Conservation (phyloP, 768 basidiomycete genomes). For the Cystobasidium ongulense region DNA sequence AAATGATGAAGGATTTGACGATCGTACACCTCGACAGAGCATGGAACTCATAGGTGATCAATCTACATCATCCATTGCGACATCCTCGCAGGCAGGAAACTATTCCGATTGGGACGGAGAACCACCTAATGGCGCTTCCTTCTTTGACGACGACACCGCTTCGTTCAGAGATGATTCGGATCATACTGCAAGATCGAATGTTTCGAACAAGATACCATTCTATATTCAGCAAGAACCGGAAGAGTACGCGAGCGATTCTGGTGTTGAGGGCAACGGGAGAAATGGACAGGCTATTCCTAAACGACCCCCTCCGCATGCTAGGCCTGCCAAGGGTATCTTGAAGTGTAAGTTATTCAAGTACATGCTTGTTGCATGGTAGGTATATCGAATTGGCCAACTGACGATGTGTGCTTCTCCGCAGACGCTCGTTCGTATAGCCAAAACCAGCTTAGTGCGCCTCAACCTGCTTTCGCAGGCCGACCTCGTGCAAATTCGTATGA, state of each 20-base stretch:
- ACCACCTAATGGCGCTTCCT: conserved; percentile 17
- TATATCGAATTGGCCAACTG: neutral
- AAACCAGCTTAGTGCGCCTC: conserved; percentile 67
- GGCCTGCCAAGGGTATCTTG: conserved; percentile 65
- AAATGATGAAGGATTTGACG: conserved; percentile 51
- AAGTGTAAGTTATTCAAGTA: conserved; percentile 57
- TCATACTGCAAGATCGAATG: conserved; percentile 9
- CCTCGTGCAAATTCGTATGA: conserved; percentile 40
- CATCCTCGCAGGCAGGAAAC: neutral
- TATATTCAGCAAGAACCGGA: conserved; percentile 10
- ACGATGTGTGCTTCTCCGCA: conserved; percentile 41
- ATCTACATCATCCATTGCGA: neutral
- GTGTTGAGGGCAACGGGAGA: conserved; percentile 58
- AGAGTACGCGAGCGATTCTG: conserved; percentile 43
- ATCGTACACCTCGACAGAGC: conserved; percentile 37
- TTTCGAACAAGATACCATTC: neutral
- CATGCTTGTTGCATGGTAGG: neutral
- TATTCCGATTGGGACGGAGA: conserved; percentile 26
- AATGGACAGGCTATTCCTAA: conserved; percentile 59
- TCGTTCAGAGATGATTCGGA: conserved; percentile 15
- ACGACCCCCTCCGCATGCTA: conserved; percentile 54
- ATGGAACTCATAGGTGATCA: conserved; percentile 30
- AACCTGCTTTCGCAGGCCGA: conserved; percentile 52
- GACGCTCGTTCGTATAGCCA: conserved; percentile 66
- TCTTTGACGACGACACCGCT: conserved; percentile 33